phyloP scores from a whole-genome alignment of 1,139 yeast genomes.

The Trichomonascaceae sp. region DNA sequence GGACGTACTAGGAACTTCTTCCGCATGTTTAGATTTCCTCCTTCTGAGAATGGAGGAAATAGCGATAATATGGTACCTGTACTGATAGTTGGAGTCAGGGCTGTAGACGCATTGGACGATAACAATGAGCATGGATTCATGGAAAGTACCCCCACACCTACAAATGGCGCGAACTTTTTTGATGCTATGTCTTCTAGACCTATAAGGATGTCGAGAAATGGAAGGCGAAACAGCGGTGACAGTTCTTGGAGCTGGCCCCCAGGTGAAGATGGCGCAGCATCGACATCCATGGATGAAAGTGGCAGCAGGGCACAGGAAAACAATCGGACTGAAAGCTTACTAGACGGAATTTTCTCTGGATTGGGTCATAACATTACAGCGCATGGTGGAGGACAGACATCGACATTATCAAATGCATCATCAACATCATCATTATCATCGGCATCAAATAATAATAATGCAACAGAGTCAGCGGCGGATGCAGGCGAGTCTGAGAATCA shows the following conservation, averaged over 20 bases:
- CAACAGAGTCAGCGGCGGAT: background rate
- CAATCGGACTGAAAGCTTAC: background rate
- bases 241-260: conserved; percentile 1
- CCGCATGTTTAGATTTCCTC: conserved; percentile 49
- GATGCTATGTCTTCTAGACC: conserved; percentile 19
- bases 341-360: conserved; percentile 8
- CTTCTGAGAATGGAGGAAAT: conserved; percentile 17
- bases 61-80: conserved; percentile 41
- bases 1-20: conserved; percentile 37
- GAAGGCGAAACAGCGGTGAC: background rate
- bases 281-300: background rate
- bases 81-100: conserved; percentile 51
- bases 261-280: background rate
- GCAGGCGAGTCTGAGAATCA: background rate
- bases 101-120: conserved; percentile 30
- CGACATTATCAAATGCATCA: background rate
- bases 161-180: conserved; percentile 13
- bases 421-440: conserved; percentile 5
- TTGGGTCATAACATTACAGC: background rate
- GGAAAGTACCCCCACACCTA: conserved; percentile 3
- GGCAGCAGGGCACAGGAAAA: background rate
- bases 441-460: background rate
- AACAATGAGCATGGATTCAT: conserved; percentile 11
- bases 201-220: conserved; percentile 11
- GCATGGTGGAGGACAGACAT: background rate